Base-by-base conservation (phyloP, 805 yeast species). In the Metschnikowia corniflorae region DNA sequence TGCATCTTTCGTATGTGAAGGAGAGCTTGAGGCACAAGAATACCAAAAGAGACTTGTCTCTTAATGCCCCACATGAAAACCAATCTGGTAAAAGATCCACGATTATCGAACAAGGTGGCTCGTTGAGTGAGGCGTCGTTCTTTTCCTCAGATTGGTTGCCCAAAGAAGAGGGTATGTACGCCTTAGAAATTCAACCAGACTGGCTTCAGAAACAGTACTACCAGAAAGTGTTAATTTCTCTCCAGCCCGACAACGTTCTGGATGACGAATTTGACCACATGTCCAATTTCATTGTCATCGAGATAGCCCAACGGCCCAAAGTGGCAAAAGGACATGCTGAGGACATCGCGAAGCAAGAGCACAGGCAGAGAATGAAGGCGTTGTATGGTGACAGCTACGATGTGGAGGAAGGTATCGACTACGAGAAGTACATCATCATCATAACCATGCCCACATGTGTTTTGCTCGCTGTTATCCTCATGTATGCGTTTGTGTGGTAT, bases 121-220 rank as follows among this genome's bases (percentile, higher is more conserved):
- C 42, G 16, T 40, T 62, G 22, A 47, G 47, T 6, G 39, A 49
- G 12, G 49, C 52, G 9, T 73, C 86, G 2, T 84, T 86, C 52
- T 83, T 64, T 61, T 60, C 77, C 1, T 70, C 88, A 6, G 93
- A 82, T 6, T 87, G 95, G 95, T 34, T 86, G 7, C 39, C 51
- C 5, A 75, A 73, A 42, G 65, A 64, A 16, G 73, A 74, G 40
- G 96, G 96, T 10, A 73, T 66, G 48, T 75, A 62, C 46, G 80
- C 91, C 3, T 55, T 87, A 27, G 76, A 76, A 25, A 62, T 86
- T 26, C 57, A 71, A 24, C 77, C 74, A 38, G 77, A 70, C 9
- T 86, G 94, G 89, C 62, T 86, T 21, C 44, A 50, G 10, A 67
- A 66, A 25, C 80, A 73, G 4, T 58, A 63, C 46, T 74, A 68